Evolutionary conservation across 495 filamentous ascomycete species (phyloP), one percentile per base, ranked within the genome.

Genomic region (Penicillium pancosmium): DNA sequence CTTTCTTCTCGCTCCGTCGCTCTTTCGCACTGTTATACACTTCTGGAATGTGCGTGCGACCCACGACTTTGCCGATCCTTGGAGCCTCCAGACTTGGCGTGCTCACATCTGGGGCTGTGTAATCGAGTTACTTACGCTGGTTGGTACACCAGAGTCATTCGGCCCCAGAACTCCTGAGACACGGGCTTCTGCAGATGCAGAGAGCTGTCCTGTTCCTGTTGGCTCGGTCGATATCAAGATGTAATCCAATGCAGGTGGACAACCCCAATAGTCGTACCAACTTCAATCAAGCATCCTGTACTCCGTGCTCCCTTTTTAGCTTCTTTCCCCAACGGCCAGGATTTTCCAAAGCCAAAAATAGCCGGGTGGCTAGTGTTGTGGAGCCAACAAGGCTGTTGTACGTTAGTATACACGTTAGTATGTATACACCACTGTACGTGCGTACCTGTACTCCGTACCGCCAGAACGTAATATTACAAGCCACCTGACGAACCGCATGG

Each of bases 401-500:
- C 59, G 50, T 6, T 6, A 31, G 27, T 23, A 23, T n/a, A n/a
- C n/a, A 64, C 59, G 50, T 6, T 6, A 31, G 27, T 23, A 23
- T n/a, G n/a, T n/a, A 31, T 4, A 5, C 25, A 7, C 5, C 5
- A 31, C 1, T 9, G 5, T 31, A 31, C 23, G 8, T 31, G 5
- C 27, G 27, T 31, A 31, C 27, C 27, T 31, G 27, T 31, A 4
- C 25, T 27, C 1, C 25, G 25, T 27, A 31, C 2, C 27, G 27
- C 27, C 27, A 31, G 27, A 31, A 31, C 27, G 65, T 63, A 66
- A 68, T 60, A 66, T 68, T 66, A 70, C 68, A 58, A 64, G 65
- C 67, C 67, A 68, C 67, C 60, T 67, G 56, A 67, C 64, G 64
- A 61, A 59, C 44, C 50, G 41, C 36, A 61, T 63, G 51, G 59